Evolutionary conservation across 169 alveolate genomes (phyloP), one percentile per base, ranked within the genome.

Genomic region (Plasmodium blacklocki): DNA sequence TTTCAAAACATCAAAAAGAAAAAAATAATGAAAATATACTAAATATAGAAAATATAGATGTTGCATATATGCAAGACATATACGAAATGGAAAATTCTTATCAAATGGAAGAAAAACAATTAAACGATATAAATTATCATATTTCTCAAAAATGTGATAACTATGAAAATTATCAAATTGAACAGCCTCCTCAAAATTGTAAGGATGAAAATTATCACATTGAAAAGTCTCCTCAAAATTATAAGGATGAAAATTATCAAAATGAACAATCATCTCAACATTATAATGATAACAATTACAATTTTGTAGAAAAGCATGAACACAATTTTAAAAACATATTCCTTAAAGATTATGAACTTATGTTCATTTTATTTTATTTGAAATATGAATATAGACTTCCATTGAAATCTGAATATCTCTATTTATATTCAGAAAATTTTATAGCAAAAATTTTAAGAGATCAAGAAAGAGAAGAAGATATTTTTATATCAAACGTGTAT

Each of bases 301-400:
- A 19, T 56, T 45, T 58, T 66, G 4, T 66, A 6, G 52, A 66
- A 66, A 59, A 60, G 19, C 60, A 59, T 45, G 73, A 74, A 39
- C 47, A 32, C 15, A 59, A 59, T 74, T 74, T 74, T 74, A 74
- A 21, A 21, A 74, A 74, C 12, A 60, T 11, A n/a, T 50, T 60
- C 14, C 9, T 74, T 21, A 59, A 39, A 45, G 88, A 74, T 29
- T 4, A 19, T 29, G 88, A 74, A 60, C 32, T 74, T 4, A 59
- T 74, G 66, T 67, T 74, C 47, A n/a, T 74, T 4, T 54, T 74
- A 15, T 74, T 74, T 39, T 74, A 74, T 23, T 74, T 74, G 63
- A 74, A 60, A 74, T 74, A 74, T 62, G 88, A 74, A 60, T 74
- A 50, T 32, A 23, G 62, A 7, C 6, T 74, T 11, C 88, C 88